A percentile compares a stretch with the other conserved stretches of the same genome.
These are phyloP conservation scores for Fraxinus dipetala DNA, from an alignment of 305 asterid genomes.

Conservation along the genomic window DNA sequence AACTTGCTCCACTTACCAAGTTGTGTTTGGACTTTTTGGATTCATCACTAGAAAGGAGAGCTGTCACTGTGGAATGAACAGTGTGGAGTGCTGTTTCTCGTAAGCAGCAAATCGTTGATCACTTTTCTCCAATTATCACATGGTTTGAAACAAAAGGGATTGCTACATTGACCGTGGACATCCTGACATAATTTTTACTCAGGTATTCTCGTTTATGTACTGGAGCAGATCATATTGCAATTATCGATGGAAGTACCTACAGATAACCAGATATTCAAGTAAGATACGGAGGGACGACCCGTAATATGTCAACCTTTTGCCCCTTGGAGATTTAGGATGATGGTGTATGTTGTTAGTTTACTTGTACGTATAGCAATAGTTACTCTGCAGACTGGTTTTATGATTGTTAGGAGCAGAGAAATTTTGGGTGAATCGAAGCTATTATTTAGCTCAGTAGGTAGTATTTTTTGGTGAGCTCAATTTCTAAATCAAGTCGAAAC, in stretches of 20 bases:
- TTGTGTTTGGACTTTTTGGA: constrained; percentile 62
- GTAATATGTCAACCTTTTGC: neutral
- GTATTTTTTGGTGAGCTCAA: neutral
- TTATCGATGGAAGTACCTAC: neutral
- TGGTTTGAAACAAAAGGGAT: neutral
- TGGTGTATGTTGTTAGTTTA: neutral
- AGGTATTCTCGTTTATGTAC: neutral
- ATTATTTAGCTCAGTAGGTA: neutral
- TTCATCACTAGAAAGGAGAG: constrained; percentile 62
- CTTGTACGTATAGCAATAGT: neutral
- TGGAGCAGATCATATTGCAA: neutral
- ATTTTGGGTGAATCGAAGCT: neutral
- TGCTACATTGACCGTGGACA: neutral
- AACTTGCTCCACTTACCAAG: constrained; percentile 70
- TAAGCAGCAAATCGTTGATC: neutral
- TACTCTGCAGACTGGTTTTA: neutral
- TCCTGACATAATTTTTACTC: neutral
- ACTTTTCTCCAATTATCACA: neutral
- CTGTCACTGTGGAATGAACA: constrained; percentile 35
- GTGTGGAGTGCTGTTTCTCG: neutral
- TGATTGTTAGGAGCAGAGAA: neutral
- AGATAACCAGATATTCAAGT: neutral
- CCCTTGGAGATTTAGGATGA: neutral
- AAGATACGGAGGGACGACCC: neutral
- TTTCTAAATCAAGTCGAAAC: neutral